These are phyloP conservation scores for Schoenoplectus triqueter DNA, from an alignment of 202 grass and related monocot genomes.

Conservation along the genomic window DNA sequence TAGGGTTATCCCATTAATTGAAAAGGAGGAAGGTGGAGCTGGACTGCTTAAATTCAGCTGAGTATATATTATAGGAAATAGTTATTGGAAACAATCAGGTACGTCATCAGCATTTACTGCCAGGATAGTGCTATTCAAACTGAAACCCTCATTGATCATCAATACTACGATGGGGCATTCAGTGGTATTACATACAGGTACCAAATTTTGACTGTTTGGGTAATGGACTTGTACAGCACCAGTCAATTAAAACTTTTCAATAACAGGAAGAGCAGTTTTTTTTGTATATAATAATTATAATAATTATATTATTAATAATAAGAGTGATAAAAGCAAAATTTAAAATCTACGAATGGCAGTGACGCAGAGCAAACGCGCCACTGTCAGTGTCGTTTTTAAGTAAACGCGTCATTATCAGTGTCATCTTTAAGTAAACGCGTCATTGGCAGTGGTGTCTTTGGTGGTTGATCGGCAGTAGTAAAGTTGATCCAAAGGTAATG, in stretches of 20 bases:
- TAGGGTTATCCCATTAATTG: not conserved
- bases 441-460: too few relatives aligned
- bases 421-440: too few relatives aligned
- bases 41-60: not conserved
- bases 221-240: not conserved
- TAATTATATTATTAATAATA: too few relatives aligned
- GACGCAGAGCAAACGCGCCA: too few relatives aligned
- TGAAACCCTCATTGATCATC: not conserved
- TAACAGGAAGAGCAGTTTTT: too few relatives aligned
- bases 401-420: too few relatives aligned
- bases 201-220: not conserved
- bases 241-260: not conserved
- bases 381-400: too few relatives aligned
- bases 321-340: too few relatives aligned
- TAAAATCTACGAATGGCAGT: too few relatives aligned
- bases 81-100: not conserved
- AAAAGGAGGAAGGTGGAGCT: not conserved
- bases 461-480: too few relatives aligned
- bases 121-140: not conserved
- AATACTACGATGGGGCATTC: not conserved
- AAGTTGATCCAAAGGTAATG: too few relatives aligned
- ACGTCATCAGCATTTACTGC: conserved; percentile 6
- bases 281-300: too few relatives aligned
- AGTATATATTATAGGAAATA: not conserved
- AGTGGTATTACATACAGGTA: not conserved